These are phyloP conservation scores for Taxillus chinensis DNA, from an alignment of 164 flowering plant species.

Conservation along the genomic window DNA sequence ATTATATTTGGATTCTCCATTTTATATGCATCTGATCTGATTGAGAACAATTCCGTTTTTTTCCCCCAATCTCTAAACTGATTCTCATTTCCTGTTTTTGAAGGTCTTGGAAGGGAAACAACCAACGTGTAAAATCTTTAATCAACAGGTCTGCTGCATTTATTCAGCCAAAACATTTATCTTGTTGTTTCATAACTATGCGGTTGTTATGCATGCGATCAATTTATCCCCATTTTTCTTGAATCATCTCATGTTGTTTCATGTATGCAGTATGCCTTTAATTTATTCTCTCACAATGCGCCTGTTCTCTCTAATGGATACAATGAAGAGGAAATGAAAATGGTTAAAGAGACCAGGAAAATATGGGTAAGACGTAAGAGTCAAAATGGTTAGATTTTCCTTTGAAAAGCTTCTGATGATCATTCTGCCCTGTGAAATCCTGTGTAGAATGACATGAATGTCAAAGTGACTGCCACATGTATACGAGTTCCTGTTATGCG, in stretches of 20 bases:
- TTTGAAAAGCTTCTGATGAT: background rate
- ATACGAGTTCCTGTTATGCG: slow-evolving; percentile 99
- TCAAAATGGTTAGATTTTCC: background rate
- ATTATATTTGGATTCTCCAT: background rate
- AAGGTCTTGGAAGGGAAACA: slow-evolving; percentile 85
- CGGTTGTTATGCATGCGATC: background rate
- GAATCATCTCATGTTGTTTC: background rate
- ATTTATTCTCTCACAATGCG: slow-evolving; percentile 93
- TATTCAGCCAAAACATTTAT: background rate
- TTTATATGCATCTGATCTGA: background rate
- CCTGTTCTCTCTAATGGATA: slow-evolving; percentile 83
- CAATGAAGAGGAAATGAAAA: slow-evolving; percentile 98
- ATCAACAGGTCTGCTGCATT: slow-evolving; percentile 51
- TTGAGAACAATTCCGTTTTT: background rate
- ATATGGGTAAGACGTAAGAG: slow-evolving; percentile 66
- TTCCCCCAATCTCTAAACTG: background rate
- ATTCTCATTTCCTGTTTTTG: background rate
- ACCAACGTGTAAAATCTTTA: slow-evolving; percentile 92
- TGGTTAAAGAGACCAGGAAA: slow-evolving; percentile 93
- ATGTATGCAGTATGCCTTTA: slow-evolving; percentile 87
- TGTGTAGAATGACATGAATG: slow-evolving; percentile 58
- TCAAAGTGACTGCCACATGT: slow-evolving; percentile 94
- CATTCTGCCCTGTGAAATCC: background rate
- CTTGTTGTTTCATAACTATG: too few species aligned
- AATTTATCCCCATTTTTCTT: background rate